Evolutionary conservation across 805 yeast species (phyloP).

Genomic region (Debaryomyces prosopidis): DNA sequence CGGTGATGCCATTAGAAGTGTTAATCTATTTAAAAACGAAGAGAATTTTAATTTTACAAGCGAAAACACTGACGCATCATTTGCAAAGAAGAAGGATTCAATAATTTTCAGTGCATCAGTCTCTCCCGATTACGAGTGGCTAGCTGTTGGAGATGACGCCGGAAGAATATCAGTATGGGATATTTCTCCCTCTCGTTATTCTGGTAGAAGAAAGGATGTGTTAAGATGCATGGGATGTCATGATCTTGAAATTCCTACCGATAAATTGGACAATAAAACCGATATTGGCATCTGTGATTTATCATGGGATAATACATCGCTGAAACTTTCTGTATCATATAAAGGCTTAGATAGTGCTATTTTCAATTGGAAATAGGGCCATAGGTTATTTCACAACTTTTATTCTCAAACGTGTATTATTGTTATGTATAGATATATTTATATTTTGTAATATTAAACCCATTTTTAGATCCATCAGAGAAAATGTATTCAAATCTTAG

Average conservation of each 20-base stretch:
- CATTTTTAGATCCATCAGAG: not conserved
- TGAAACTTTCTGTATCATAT: conserved; percentile 30
- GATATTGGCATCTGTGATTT: conserved; percentile 38
- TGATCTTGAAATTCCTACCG: conserved; percentile 11
- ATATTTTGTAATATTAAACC: conserved; percentile 4
- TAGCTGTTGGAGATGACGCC: conserved; percentile 67
- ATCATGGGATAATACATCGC: conserved; percentile 33
- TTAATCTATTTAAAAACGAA: conserved; percentile 27
- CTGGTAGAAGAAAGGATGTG: conserved; percentile 1
- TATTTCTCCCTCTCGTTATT: conserved; percentile 4
- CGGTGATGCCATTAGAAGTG: conserved; percentile 39
- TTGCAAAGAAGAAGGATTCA: conserved; percentile 36
- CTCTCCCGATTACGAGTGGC: conserved; percentile 47
- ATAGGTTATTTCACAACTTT: not conserved
- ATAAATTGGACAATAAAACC: conserved; percentile 6
- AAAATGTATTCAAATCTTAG: not conserved
- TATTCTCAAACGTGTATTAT: not conserved
- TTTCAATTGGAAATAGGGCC: conserved; percentile 13
- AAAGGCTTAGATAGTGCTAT: conserved; percentile 34
- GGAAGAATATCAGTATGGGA: conserved; percentile 61
- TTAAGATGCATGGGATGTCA: conserved; percentile 30
- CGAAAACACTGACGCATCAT: conserved; percentile 2
- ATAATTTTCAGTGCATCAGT: conserved; percentile 57
- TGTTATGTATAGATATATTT: not conserved
- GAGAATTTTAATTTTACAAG: conserved; percentile 20